Base-by-base conservation (phyloP, 2,329 filamentous ascomycete genomes). In the Colletotrichum noveboracense region DNA sequence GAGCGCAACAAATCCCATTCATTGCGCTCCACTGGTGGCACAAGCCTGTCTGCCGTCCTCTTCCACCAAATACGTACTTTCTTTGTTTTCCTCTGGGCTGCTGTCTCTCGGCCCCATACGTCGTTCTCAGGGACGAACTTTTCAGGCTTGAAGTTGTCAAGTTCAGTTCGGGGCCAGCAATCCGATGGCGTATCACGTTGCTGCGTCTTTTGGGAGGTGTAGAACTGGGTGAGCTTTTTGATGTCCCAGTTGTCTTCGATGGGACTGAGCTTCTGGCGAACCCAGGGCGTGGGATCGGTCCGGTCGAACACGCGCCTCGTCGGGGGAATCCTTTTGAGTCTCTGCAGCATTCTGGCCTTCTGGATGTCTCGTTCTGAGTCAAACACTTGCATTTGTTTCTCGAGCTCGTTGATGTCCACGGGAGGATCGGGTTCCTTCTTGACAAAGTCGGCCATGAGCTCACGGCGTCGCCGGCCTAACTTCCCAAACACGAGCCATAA, bases 1-100 rank as follows among this genome's bases (percentile, higher is more conserved):
- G 82, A 81, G n/a, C 82, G 82, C n/a, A 93, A 81, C 16, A 87
- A 80, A 16, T 92, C 85, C 91, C 91, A 93, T 79, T 93, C 90
- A 21, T 84, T 83, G 32, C 81, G 83, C 8, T 86, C 86, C 18
- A 93, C 74, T 0, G 92, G 92, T n/a, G 90, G 89, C 78, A 91
- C 83, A 8, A 91, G 76, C 74, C 87, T 89, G 14, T 86, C 81
- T 1, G 88, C 82, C 18, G 85, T 79, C 6, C 72, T 72, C 48
- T 82, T 86, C 88, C 90, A 93, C 83, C 88, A 89, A 26, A 82
- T 84, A 32, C 84, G 87, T 62, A 84, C 79, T 75, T 88, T 89
- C 12, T 85, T 85, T n/a, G 85, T 83, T 9, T 82, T 78, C 1
- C 88, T 79, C 58, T 82, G 86, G 7, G 83, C 78, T 5, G 84